phyloP scores from a whole-genome alignment of 1,284 basidiomycete species.

The Ustilago nuda region DNA sequence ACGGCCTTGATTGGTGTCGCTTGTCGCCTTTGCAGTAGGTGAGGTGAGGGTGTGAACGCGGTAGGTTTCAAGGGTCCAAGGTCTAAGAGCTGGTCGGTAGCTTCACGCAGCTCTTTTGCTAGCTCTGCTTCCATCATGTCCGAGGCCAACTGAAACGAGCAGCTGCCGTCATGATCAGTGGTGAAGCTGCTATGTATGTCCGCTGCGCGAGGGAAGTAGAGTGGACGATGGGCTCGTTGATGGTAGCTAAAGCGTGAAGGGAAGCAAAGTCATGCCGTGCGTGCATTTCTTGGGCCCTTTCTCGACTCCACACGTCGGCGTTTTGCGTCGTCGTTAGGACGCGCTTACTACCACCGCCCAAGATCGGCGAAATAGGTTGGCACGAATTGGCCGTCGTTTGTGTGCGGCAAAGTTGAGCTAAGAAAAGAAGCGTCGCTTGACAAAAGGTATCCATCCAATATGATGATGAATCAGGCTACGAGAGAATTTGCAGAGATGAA shows the following conservation, averaged over 20 bases:
- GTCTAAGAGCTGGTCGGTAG: conserved; percentile 49
- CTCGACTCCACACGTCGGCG: conserved; percentile 15
- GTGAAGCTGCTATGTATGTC: neutral
- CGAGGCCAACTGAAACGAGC: neutral
- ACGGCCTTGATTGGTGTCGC: neutral
- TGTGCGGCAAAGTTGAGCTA: conserved; percentile 6
- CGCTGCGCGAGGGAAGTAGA: neutral
- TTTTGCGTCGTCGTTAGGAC: neutral
- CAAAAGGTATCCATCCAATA: too few species aligned
- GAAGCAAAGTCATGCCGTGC: conserved; percentile 11
- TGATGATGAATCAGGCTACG: conserved; percentile 4
- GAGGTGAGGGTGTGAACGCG: conserved; percentile 15
- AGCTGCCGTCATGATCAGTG: neutral
- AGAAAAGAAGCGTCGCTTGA: neutral
- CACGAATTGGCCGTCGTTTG: conserved; percentile 2
- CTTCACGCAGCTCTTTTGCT: conserved; percentile 49
- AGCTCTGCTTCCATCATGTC: conserved; percentile 41
- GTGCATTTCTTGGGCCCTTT: conserved; percentile 24
- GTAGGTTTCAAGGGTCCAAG: conserved; percentile 18
- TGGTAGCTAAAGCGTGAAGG: neutral
- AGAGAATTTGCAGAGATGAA: conserved; percentile 30
- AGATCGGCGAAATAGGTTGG: neutral
- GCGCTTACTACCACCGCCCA: neutral
- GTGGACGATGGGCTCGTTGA: neutral
- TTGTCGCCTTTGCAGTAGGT: conserved; percentile 11